phyloP scores from a whole-genome alignment of 208 protist genomes.

The Leishmania mexicana region DNA sequence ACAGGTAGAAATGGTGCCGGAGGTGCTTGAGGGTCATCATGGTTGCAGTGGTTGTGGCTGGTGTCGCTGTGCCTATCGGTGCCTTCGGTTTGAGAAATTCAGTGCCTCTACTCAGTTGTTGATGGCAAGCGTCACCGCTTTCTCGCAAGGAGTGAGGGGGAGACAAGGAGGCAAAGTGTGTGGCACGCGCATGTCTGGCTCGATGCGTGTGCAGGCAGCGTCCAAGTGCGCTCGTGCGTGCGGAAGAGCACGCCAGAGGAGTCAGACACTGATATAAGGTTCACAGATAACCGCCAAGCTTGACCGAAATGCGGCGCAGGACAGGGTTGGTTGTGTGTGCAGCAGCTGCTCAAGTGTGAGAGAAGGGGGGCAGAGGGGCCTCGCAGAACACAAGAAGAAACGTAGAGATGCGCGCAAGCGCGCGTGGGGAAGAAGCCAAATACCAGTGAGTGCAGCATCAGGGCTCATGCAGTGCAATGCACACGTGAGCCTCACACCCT shows the following conservation, averaged over 20 bases:
- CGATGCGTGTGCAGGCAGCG: neutral
- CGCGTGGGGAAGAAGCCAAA: too few relatives aligned
- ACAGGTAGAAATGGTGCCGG: slow-evolving; percentile 23
- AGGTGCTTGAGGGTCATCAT: neutral
- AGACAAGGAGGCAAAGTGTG: neutral
- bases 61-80: neutral
- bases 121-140: neutral
- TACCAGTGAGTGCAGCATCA: too few relatives aligned
- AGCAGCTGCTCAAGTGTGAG: too few relatives aligned
- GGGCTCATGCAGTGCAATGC: too few relatives aligned
- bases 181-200: neutral
- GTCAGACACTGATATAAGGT: neutral
- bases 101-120: too few relatives aligned
- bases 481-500: too few relatives aligned
- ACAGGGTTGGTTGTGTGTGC: too few relatives aligned
- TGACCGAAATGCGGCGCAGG: neutral
- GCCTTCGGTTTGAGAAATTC: too few relatives aligned
- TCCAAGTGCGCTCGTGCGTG: neutral
- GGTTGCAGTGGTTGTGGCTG: neutral
- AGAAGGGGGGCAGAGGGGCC: too few relatives aligned
- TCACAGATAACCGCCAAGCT: neutral
- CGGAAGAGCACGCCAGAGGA: neutral
- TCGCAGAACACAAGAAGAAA: too few relatives aligned
- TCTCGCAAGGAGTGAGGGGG: neutral
- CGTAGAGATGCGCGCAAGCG: too few relatives aligned